Conservation (phyloP, 2,329 filamentous ascomycete species). For the Trichophyton schoenleinii region DNA sequence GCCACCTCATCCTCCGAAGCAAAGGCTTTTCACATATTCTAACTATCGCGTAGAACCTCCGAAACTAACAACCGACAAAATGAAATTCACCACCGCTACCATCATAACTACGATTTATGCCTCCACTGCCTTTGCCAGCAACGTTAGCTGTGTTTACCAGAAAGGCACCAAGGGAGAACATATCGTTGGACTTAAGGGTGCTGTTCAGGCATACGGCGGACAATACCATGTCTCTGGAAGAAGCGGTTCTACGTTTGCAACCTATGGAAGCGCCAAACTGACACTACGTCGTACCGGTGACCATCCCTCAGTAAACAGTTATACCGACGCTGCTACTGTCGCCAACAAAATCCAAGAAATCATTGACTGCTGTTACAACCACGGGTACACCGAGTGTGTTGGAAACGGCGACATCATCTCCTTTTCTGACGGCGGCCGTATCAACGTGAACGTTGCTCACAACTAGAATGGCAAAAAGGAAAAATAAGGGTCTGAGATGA, state of each 20-base stretch:
- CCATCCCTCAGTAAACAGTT: constrained; percentile 3
- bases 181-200: constrained; percentile 9
- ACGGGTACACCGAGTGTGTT: constrained; percentile 8
- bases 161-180: constrained; percentile 6
- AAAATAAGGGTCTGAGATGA: not conserved
- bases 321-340: constrained; percentile 6
- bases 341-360: constrained; percentile 10
- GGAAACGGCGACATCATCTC: constrained; percentile 8
- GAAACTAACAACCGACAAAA: not conserved
- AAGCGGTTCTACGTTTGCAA: constrained; percentile 6
- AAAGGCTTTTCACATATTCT: not conserved
- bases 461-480: not conserved
- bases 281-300: constrained; percentile 6
- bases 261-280: constrained; percentile 8
- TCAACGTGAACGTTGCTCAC: constrained; percentile 9
- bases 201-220: constrained; percentile 5
- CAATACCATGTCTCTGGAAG: constrained; percentile 7
- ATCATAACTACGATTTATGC: constrained; percentile 1
- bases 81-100: constrained; percentile 8
- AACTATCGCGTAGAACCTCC: not conserved
- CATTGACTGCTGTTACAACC: constrained; percentile 8
- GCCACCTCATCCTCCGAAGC: not conserved
- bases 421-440: constrained; percentile 2
- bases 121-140: constrained; percentile 7
- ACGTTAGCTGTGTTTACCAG: constrained; percentile 6